Base-by-base conservation (phyloP, 106 monocot species). In the Hemerocallis citrina region DNA sequence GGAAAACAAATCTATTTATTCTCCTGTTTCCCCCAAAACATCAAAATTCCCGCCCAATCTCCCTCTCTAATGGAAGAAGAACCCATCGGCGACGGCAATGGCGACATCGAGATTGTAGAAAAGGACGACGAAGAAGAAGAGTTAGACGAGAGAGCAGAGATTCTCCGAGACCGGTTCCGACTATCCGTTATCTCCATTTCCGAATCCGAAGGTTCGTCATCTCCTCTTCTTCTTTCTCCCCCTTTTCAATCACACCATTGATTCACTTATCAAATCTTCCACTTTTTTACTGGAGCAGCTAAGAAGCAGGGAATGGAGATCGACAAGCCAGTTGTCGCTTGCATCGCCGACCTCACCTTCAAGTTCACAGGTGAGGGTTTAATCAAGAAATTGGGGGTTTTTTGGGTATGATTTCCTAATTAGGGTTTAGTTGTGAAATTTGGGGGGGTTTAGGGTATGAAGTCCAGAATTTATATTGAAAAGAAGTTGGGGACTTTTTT, bases 111-210 rank as follows among this genome's bases (percentile, higher is more conserved):
- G n/a, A 72, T 30, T 15, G 45, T 39, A 33, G 79, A 76, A 38
- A 60, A 64, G 45, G 34, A 74, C 21, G 93, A 79, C 43, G 82
- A 71, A 49, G 77, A 51, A 32, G 82, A 71, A 52, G 77, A 66
- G n/a, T n/a, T n/a, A n/a, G n/a, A n/a, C n/a, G n/a, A n/a, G 67
- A 67, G 35, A 61, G 69, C 78, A 13, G 82, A 77, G 40, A 56
- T 89, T 46, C 77, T 83, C 29, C 71, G 70, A 20, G 75, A 89
- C 42, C 79, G 83, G 12, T 77, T 94, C 55, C 79, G 85, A 23
- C 93, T 89, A 75, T 77, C 82, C 31, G 93, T 76, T 34, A 83
- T 94, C 77, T 68, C 77, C 37, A 83, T 89, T 23, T 66, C 72
- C 41, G 71, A 86, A 32, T 55, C 67, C 63, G 80, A 88, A 61